Evolutionary conservation across 2,329 filamentous ascomycete species (phyloP).

Genomic region (Grosmannia serpens): DNA sequence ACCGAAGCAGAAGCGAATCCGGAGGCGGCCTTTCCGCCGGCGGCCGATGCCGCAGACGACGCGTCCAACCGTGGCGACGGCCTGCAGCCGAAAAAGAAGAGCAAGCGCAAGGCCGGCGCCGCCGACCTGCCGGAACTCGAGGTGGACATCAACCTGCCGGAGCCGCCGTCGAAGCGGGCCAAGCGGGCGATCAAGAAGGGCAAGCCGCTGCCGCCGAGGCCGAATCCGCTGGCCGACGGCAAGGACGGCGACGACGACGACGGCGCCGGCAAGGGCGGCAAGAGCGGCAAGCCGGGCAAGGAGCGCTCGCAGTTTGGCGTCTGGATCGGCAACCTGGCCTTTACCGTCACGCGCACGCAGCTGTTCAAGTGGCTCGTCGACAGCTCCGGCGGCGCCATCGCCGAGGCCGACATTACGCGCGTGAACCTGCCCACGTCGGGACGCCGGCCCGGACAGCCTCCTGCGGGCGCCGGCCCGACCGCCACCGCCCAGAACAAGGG

Average conservation of each 20-base stretch:
- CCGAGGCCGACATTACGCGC: constrained; percentile 65
- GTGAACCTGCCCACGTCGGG: constrained; percentile 55
- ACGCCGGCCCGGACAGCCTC: neutral
- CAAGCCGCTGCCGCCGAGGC: constrained; percentile 40
- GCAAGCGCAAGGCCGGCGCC: constrained; percentile 55
- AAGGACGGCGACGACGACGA: constrained; percentile 1
- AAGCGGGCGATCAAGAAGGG: constrained; percentile 82
- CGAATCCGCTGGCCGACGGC: constrained; percentile 17
- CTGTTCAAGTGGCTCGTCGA: constrained; percentile 71
- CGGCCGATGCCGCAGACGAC: neutral
- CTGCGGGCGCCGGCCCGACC: constrained; percentile 21
- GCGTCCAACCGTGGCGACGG: constrained; percentile 27
- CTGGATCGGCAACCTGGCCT: constrained; percentile 95
- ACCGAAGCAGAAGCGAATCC: neutral
- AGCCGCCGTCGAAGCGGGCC: constrained; percentile 90
- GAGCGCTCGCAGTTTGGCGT: constrained; percentile 70
- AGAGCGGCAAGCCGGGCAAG: constrained; percentile 24
- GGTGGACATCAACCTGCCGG: constrained; percentile 79
- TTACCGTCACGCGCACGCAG: constrained; percentile 61
- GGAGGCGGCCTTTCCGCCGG: neutral
- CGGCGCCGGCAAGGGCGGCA: constrained; percentile 13
- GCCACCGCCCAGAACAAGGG: constrained; percentile 55
- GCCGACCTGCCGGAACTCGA: constrained; percentile 57
- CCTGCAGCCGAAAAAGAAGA: constrained; percentile 47
- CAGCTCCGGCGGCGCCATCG: constrained; percentile 53